Percentiles rank a stretch among this genome's conserved stretches.
Conservation (phyloP, 306 rosid species). For the Clitoria ternatea region DNA sequence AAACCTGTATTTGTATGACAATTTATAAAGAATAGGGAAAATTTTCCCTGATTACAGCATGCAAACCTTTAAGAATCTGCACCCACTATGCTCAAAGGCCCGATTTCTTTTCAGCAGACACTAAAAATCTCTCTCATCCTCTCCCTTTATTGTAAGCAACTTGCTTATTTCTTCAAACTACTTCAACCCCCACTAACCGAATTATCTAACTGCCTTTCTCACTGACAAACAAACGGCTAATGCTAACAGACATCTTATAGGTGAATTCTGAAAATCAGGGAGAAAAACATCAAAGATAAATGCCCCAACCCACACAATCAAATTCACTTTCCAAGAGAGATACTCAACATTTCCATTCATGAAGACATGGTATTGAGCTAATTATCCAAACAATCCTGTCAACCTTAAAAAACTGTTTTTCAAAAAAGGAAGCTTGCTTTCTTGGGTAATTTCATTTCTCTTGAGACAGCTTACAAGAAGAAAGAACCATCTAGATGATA, state of each 20-base stretch:
- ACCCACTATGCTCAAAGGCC: neutral
- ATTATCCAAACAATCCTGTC: neutral
- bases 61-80: neutral
- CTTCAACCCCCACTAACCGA: neutral
- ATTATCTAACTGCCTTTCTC: neutral
- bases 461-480: neutral
- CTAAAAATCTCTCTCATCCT: neutral
- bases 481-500: neutral
- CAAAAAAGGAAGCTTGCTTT: neutral
- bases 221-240: neutral
- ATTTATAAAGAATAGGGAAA: neutral
- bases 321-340: slow-evolving; percentile 7
- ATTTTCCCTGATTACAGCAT: neutral
- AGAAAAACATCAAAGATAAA: neutral
- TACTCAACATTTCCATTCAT: slow-evolving; percentile 5
- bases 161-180: neutral
- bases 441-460: neutral
- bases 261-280: neutral
- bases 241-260: neutral
- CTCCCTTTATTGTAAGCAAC: neutral
- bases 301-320: neutral
- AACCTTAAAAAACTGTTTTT: neutral
- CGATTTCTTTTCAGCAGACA: neutral
- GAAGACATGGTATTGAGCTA: neutral
- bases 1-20: neutral